Conservation (phyloP, 345 rosid species). For the Hibiscus mutabilis region DNA sequence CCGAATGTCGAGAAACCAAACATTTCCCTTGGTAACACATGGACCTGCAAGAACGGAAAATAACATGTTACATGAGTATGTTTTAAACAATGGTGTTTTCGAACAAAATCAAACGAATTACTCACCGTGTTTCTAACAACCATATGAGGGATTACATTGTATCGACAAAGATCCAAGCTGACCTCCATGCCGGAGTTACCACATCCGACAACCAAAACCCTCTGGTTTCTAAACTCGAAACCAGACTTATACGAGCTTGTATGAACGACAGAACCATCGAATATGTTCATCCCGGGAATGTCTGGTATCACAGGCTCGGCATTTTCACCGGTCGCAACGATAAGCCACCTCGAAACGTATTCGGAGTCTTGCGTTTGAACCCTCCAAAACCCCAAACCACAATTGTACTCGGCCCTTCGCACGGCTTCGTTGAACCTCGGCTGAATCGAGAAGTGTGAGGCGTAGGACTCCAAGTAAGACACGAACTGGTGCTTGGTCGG, state of each 20-base stretch:
- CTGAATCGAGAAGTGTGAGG: constrained; percentile 49
- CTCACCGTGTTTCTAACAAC: constrained; percentile 62
- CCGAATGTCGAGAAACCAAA: constrained; percentile 81
- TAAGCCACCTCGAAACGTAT: constrained; percentile 59
- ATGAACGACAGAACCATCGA: constrained; percentile 47
- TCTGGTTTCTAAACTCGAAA: constrained; percentile 33
- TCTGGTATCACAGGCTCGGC: constrained; percentile 72
- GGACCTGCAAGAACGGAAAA: constrained; percentile 42
- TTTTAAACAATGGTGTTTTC: not conserved
- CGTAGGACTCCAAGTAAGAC: constrained; percentile 67
- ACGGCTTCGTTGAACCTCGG: constrained; percentile 66
- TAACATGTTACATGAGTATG: not conserved
- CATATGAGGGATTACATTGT: constrained; percentile 56
- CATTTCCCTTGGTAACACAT: constrained; percentile 85
- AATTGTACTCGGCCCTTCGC: constrained; percentile 47
- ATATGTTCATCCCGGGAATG: constrained; percentile 43
- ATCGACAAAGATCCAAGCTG: constrained; percentile 64
- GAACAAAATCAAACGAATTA: not conserved
- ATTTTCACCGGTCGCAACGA: constrained; percentile 85
- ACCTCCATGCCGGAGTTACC: constrained; percentile 97
- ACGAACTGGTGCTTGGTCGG: constrained; percentile 68
- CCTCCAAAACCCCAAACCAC: constrained; percentile 43
- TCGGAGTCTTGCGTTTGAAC: constrained; percentile 47
- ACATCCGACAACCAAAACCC: constrained; percentile 74
- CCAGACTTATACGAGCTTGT: constrained; percentile 67